Base-by-base conservation (phyloP, 768 basidiomycete species). In the Kockovaella imperatae region DNA sequence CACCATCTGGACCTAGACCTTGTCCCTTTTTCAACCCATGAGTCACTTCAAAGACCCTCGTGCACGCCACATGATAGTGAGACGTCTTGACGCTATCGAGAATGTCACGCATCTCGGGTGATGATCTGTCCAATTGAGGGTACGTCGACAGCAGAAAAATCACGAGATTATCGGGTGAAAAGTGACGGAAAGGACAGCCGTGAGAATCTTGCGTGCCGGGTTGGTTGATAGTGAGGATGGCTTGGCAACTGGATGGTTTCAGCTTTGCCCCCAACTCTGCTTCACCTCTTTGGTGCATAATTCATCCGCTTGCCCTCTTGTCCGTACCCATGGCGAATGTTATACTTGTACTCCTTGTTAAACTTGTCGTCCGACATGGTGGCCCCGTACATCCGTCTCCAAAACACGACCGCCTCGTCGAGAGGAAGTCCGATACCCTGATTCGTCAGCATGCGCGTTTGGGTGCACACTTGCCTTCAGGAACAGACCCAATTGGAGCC, bases 271-370 rank as follows among this genome's bases (percentile, higher is more conserved):
- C 23, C 40, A 11, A 31, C 30, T n/a, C 7, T 26, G 20, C 59
- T 75, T 36, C 50, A 86, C 93, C 79, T 91, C 73, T 84, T 87
- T 0, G 95, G 89, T 1, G 87, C 78, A 69, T 99, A 99, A 64
- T 96, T 96, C 32, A 84, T 86, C 35, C 93, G 80, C 70, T 84
- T 87, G 8, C 95, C 95, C 68, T 97, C 95, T 43, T 95, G 74
- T 30, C 95, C 95, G 62, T 83, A 99, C 4, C 82, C 83, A 68
- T 99, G 95, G 36, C 93, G 83, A 60, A 99, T 90, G 57, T 97
- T 99, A 70, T 99, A 99, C 60, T 81, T 83, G 77, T 96, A 83
- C 67, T 95, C 86, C 68, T 97, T 99, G 75, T 91, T 93, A 73
- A 97, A 99, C 68, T 88, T 84, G 73, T 96, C 89, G 50, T 96